Percentiles rank a stretch among this genome's conserved stretches.
Conservation (phyloP, 768 basidiomycete species). For the Hypholoma sublateritium region DNA sequence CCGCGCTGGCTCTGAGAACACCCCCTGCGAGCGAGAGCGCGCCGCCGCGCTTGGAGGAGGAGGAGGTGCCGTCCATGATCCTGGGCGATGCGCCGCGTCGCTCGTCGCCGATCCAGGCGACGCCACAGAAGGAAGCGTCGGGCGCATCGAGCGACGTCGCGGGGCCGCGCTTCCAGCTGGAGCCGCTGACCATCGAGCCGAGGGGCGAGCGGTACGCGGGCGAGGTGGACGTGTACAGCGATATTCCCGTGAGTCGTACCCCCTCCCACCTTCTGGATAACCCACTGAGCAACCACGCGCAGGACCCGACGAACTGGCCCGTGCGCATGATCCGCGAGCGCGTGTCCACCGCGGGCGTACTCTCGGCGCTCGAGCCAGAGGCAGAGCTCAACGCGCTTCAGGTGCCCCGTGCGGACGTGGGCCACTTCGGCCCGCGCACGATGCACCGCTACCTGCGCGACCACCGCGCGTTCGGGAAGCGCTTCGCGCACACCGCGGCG, state of each 20-base stretch:
- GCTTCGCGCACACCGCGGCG: conserved; percentile 57
- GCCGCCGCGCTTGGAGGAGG: background rate
- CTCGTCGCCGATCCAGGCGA: background rate
- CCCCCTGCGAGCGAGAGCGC: too few species aligned
- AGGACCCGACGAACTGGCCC: conserved; percentile 38
- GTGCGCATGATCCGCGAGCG: conserved; percentile 89
- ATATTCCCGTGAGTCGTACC: conserved; percentile 39
- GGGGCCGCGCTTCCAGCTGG: conserved; percentile 30
- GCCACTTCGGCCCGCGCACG: conserved; percentile 71
- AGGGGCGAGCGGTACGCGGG: conserved; percentile 49
- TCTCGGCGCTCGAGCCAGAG: conserved; percentile 79
- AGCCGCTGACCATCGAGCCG: conserved; percentile 6
- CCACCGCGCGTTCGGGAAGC: conserved; percentile 59
- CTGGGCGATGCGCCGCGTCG: background rate
- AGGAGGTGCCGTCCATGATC: background rate
- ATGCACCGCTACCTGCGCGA: conserved; percentile 77
- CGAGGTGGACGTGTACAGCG: conserved; percentile 55
- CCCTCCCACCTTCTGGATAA: background rate
- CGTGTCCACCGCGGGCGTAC: conserved; percentile 76
- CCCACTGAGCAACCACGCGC: background rate
- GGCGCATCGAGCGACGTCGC: conserved; percentile 31
- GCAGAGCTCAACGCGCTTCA: conserved; percentile 63
- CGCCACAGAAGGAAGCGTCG: conserved; percentile 3
- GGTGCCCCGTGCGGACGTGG: conserved; percentile 66
- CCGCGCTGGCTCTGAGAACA: too few species aligned